Percentiles rank a stretch among this genome's conserved stretches.
Conservation (phyloP, 176 grass and related monocot species). For the Luzula sylvatica region DNA sequence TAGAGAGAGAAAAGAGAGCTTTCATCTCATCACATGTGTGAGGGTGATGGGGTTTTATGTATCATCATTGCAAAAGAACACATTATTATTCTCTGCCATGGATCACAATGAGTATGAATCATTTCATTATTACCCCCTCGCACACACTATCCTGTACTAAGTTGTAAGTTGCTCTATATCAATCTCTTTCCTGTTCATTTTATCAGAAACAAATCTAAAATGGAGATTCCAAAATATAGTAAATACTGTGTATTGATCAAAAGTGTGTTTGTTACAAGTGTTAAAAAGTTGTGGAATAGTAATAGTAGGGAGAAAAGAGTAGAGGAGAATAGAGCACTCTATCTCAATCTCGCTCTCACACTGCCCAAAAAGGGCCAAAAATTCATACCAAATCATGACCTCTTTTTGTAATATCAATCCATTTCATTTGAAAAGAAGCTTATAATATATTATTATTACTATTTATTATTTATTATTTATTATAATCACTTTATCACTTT, state of each 20-base stretch:
- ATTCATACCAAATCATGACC: constrained; percentile 27
- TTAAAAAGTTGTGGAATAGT: too few species aligned
- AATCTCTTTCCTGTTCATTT: too few species aligned
- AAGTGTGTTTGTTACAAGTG: too few species aligned
- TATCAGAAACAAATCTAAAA: too few species aligned
- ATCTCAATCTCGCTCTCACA: constrained; percentile 1
- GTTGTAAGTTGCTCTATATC: background rate
- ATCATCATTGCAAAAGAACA: constrained; percentile 64
- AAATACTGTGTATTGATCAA: too few species aligned
- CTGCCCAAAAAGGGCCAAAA: constrained; percentile 5
- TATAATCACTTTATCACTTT: constrained; percentile 1
- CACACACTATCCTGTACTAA: background rate
- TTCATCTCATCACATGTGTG: constrained; percentile 26
- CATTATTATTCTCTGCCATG: constrained; percentile 65
- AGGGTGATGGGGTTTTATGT: constrained; percentile 2
- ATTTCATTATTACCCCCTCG: constrained; percentile 14
- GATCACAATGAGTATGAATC: constrained; percentile 51
- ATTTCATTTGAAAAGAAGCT: constrained; percentile 13
- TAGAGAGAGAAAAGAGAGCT: background rate
- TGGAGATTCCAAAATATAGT: too few species aligned
- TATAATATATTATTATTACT: constrained; percentile 21
- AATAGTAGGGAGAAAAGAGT: too few species aligned
- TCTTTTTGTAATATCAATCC: constrained; percentile 33
- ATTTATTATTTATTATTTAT: too few species aligned
- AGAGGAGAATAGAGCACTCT: background rate